Evolutionary conservation across 768 basidiomycete species (phyloP).

Genomic region (Lactifluus volemus): DNA sequence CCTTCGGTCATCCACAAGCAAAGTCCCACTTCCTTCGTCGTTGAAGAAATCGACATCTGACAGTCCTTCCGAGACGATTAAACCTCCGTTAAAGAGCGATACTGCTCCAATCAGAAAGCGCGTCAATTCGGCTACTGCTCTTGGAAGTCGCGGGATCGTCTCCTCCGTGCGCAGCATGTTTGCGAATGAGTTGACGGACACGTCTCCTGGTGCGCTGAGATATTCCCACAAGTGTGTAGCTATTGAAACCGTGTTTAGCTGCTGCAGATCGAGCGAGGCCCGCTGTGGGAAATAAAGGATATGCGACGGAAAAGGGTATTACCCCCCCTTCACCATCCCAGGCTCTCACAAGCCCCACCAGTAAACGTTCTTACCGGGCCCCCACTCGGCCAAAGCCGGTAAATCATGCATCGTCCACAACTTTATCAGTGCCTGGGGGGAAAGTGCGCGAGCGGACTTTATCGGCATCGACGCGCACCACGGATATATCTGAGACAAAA

Average conservation of each 20-base stretch:
- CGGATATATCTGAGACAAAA: constrained; percentile 5
- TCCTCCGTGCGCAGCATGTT: constrained; percentile 15
- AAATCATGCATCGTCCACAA: neutral
- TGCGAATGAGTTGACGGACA: neutral
- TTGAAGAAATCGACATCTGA: constrained; percentile 12
- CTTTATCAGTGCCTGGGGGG: constrained; percentile 8
- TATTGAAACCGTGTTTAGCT: neutral
- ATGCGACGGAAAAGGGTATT: neutral
- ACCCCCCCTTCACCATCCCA: neutral
- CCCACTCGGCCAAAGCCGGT: constrained; percentile 8
- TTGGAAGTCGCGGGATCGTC: constrained; percentile 13
- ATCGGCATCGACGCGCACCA: constrained; percentile 9
- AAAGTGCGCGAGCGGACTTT: constrained; percentile 12
- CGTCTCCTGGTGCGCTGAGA: neutral
- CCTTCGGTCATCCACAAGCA: constrained; percentile 6
- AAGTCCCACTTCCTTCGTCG: neutral
- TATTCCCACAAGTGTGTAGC: neutral
- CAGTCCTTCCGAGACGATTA: neutral
- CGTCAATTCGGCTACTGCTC: constrained; percentile 17
- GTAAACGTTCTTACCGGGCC: constrained; percentile 1
- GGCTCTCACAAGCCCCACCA: neutral
- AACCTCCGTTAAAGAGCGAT: neutral
- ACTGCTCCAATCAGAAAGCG: constrained; percentile 10
- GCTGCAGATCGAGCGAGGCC: neutral
- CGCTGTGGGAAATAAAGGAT: neutral